Percentiles rank a stretch among this genome's conserved stretches.
Conservation (phyloP, 371 early-diverging fungal species). For the Nematocida sp. region DNA sequence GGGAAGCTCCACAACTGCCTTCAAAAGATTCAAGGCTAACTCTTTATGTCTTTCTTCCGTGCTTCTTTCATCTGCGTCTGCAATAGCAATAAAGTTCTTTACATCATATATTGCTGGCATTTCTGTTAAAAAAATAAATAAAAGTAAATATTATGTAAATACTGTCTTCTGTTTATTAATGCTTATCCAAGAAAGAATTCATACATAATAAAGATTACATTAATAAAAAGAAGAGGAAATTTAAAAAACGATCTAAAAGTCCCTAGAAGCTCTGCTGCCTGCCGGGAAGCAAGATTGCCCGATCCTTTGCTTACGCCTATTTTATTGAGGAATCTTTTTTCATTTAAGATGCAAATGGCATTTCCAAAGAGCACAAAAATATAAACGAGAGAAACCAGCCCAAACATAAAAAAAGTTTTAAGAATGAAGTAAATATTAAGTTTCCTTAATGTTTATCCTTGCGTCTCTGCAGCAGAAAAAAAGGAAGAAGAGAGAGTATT, state of each 20-base stretch:
- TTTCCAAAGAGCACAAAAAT: slow-evolving; percentile 47
- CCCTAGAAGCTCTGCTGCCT: slow-evolving; percentile 43
- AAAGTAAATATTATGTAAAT: not conserved
- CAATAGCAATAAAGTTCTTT: slow-evolving; percentile 42
- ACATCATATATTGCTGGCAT: not conserved
- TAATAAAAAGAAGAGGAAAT: slow-evolving; percentile 30
- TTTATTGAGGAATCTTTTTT: slow-evolving; percentile 40
- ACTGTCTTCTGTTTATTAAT: not conserved
- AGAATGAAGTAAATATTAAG: too few species aligned
- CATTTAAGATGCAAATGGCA: slow-evolving; percentile 47
- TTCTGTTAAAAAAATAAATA: not conserved
- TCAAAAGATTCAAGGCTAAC: slow-evolving; percentile 3
- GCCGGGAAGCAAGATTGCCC: not conserved
- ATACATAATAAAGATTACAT: slow-evolving; percentile 28
- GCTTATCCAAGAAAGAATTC: slow-evolving; percentile 42
- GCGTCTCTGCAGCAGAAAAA: not conserved
- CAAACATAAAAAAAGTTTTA: slow-evolving; percentile 53
- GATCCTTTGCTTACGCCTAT: slow-evolving; percentile 30
- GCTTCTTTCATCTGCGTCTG: not conserved
- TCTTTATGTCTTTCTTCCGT: not conserved
- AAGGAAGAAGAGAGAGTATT: not conserved
- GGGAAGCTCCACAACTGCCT: slow-evolving; percentile 34
- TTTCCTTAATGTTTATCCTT: too few species aligned
- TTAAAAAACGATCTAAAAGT: slow-evolving; percentile 45
- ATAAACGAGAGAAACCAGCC: slow-evolving; percentile 36